phyloP scores from a whole-genome alignment of 2,329 filamentous ascomycete species.

The Zymoseptoria tritici region DNA sequence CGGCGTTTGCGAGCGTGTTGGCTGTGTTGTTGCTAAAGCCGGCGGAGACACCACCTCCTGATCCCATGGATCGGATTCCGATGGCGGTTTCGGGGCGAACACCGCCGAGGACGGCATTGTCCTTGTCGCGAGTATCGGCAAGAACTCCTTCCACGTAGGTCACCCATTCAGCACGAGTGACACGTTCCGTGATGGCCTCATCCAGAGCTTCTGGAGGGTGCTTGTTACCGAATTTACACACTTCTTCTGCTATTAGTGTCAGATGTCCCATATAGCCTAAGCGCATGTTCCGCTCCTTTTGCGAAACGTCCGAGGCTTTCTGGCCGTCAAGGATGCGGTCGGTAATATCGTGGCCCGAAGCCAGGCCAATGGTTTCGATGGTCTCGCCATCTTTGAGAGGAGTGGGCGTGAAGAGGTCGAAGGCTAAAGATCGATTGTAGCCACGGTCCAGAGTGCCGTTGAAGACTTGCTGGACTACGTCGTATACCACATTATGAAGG shows the following conservation, averaged over 20 bases:
- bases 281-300: constrained; percentile 75
- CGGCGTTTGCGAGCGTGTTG: constrained; percentile 68
- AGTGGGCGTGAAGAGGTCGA: constrained; percentile 64
- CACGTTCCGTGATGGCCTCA: constrained; percentile 73
- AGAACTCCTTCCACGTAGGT: constrained; percentile 90
- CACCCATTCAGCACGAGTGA: constrained; percentile 86
- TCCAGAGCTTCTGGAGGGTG: constrained; percentile 84
- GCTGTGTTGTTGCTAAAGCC: constrained; percentile 40
- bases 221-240: constrained; percentile 95
- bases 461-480: constrained; percentile 97
- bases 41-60: constrained; percentile 39
- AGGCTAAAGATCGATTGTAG: constrained; percentile 80
- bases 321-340: constrained; percentile 89
- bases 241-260: constrained; percentile 93
- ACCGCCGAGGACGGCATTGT: constrained; percentile 96
- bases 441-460: constrained; percentile 97
- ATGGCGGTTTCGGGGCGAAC: constrained; percentile 86
- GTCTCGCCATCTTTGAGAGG: constrained; percentile 15
- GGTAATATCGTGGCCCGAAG: constrained; percentile 76
- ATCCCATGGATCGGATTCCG: constrained; percentile 53
- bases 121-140: constrained; percentile 86
- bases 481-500: constrained; percentile 96
- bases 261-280: constrained; percentile 98
- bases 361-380: constrained; percentile 20
- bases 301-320: constrained; percentile 74